Evolutionary conservation across 1,139 yeast species (phyloP), one percentile per base, ranked within the genome.

Genomic region (Arxiozyma bovina): DNA sequence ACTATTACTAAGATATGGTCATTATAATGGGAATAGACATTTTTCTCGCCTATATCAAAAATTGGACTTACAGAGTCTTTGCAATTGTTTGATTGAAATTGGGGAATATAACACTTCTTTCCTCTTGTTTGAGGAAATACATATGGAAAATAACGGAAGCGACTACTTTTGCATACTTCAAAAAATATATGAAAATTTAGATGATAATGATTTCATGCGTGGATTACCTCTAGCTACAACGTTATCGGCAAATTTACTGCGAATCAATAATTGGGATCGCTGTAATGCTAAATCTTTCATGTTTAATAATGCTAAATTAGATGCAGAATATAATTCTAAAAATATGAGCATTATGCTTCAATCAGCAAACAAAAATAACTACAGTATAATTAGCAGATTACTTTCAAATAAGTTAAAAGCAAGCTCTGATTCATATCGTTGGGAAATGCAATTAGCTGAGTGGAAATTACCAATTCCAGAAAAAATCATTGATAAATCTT

Each of bases 181-280:
- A 7, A 51, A 56, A 0, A 73, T 84, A 1, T 86, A 83, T 61
- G 73, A 73, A 20, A 57, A 61, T 0, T 56, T 72, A 4, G 81
- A 78, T 53, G 89, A 86, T 59, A 73, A 75, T 1, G 96, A 88
- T 63, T 68, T 86, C 45, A 63, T 77, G 1, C 75, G 76, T 60
- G 94, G 94, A 0, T 68, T 86, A 9, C 89, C 89, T 0, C 75
- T 78, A 18, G 74, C 76, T 25, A 77, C 85, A 0, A 73, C 82
- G 0, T 64, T 87, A 11, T 74, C 74, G 0, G 76, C 76, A 54
- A 84, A 87, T 0, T 63, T 82, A 15, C 65, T 70, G 8, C 70
- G 76, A 41, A 68, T 80, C 3, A 72, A 72, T 40, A 64, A 70
- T 45, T 68, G 70, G 7, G 68, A 72, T 18, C 68, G 74, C 57